Evolutionary conservation across 345 rosid genomes (phyloP).

Genomic region (Rhizophora mangle): DNA sequence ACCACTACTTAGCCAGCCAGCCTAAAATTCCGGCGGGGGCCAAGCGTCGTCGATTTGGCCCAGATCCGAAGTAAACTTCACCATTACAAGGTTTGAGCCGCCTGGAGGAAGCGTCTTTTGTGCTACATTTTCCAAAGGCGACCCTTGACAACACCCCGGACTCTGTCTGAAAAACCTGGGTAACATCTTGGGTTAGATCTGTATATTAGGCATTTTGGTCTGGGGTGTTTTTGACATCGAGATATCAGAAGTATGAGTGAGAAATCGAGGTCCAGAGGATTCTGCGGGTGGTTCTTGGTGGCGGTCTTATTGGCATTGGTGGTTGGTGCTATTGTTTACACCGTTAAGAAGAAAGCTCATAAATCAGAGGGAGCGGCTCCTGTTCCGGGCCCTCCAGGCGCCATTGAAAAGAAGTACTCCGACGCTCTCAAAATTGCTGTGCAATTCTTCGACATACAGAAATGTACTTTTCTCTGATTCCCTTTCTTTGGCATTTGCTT

Average conservation of each 20-base stretch:
- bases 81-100: neutral
- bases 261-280: constrained; percentile 58
- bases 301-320: constrained; percentile 45
- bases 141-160: neutral
- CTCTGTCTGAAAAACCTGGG: neutral
- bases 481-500: neutral
- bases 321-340: constrained; percentile 52
- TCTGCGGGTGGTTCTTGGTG: constrained; percentile 70
- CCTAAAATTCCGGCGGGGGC: neutral
- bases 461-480: constrained; percentile 39
- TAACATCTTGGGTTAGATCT: neutral
- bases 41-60: neutral
- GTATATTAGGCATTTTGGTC: neutral
- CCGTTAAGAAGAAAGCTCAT: constrained; percentile 44
- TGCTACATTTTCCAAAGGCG: neutral
- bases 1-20: too few species aligned
- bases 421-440: constrained; percentile 74
- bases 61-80: neutral
- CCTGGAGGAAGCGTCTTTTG: neutral
- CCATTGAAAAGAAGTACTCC: constrained; percentile 67
- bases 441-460: constrained; percentile 90
- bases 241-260: constrained; percentile 44
- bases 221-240: neutral
- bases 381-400: constrained; percentile 88
- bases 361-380: constrained; percentile 47